phyloP scores from a whole-genome alignment of 2,329 filamentous ascomycete species.

The Fusarium sp. region DNA sequence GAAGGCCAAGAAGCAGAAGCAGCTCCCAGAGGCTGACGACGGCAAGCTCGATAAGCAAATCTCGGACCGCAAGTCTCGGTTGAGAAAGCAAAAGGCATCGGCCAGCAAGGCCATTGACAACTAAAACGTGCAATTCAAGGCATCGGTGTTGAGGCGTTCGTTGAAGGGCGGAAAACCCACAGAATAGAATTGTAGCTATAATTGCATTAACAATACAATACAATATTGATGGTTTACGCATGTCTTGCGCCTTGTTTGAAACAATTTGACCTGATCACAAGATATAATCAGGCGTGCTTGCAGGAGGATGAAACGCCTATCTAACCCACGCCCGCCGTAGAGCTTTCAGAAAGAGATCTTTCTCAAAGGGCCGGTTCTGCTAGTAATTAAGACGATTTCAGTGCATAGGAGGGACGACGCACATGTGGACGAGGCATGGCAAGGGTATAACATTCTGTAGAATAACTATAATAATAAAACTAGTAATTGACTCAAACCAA shows the following conservation, averaged over 20 bases:
- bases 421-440: neutral
- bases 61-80: constrained; percentile 64
- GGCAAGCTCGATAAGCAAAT: constrained; percentile 66
- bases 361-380: neutral
- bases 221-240: constrained; percentile 34
- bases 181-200: constrained; percentile 35
- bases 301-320: neutral
- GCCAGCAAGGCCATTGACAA: constrained; percentile 62
- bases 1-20: constrained; percentile 47
- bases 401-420: neutral
- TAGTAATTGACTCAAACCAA: neutral
- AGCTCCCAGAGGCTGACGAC: constrained; percentile 58
- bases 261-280: neutral
- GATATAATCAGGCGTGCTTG: neutral
- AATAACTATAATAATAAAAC: neutral
- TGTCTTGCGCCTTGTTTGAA: neutral
- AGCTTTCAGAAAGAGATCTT: too few species aligned
- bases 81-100: constrained; percentile 68
- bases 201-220: constrained; percentile 33
- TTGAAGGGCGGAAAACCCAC: constrained; percentile 39
- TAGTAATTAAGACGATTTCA: neutral
- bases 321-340: neutral
- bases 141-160: constrained; percentile 49
- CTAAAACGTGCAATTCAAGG: constrained; percentile 45
- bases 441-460: neutral